Evolutionary conservation across 2,329 filamentous ascomycete genomes (phyloP), one percentile per base, ranked within the genome.

Genomic region (Trichophyton benhamiae): DNA sequence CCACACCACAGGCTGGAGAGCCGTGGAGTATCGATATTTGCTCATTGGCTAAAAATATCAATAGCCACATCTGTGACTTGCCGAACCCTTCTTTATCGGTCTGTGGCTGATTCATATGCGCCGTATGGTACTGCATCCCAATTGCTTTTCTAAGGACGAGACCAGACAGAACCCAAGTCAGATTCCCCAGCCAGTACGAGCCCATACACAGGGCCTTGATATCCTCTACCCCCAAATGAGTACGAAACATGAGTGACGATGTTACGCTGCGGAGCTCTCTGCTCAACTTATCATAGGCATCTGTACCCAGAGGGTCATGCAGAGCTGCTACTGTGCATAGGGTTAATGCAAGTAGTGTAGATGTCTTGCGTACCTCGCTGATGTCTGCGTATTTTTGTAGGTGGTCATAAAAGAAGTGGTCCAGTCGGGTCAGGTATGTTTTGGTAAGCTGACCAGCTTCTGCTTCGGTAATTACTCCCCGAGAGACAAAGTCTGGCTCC

Each of bases 171-270:
- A 75, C 80, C 78, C 70, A 78, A 72, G 64, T 79, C 15, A 82
- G 76, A 66, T 83, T 79, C 22, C 78, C 78, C 7, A 83, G 74
- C 80, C 80, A 83, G 65, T 81, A 82, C 3, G 79, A 78, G 6
- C 77, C 80, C 49, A 82, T 79, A 63, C 80, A 82, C 57, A 83
- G 69, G 1, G 79, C 80, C 36, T 79, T 76, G 59, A 83, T 72
- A 48, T 48, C 77, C 63, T 82, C 79, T 60, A 78, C 68, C 44
- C 78, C 78, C 59, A 80, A 76, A 48, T 79, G 77, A 44, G 77
- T 74, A 61, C 78, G 78, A 57, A 82, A 77, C 76, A 82, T 79
- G 1, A 79, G 78, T 49, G 77, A 76, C 2, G 80, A 78, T 42
- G 81, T 78, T n/a, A 82, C 67, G 22, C 74, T 75, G 36, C 78